Evolutionary conservation across 768 basidiomycete species (phyloP).

Genomic region (Pulveroboletus sp.): DNA sequence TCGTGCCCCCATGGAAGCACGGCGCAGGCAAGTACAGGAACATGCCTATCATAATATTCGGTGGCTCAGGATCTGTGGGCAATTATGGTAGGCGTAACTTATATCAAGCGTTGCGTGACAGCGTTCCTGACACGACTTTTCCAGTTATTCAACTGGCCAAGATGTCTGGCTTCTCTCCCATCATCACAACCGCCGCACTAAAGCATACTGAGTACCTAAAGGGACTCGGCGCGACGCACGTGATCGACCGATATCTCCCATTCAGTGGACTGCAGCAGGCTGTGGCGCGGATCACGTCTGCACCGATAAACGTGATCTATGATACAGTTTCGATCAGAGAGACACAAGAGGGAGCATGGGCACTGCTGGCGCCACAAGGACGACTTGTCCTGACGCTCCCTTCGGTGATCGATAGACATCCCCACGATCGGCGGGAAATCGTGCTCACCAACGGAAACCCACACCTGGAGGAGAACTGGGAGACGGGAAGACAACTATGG

Average conservation of each 20-base stretch:
- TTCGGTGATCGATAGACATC: slow-evolving; percentile 27
- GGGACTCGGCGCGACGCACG: slow-evolving; percentile 31
- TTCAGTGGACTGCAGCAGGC: slow-evolving; percentile 31
- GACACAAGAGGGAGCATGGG: slow-evolving; percentile 36
- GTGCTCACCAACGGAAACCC: slow-evolving; percentile 32
- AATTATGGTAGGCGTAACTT: slow-evolving; percentile 39
- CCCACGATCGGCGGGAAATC: slow-evolving; percentile 25
- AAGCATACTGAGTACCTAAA: slow-evolving; percentile 35
- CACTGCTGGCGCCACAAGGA: slow-evolving; percentile 36
- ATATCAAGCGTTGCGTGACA: slow-evolving; percentile 4
- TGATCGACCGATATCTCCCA: slow-evolving; percentile 29
- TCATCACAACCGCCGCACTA: slow-evolving; percentile 32
- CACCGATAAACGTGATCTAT: slow-evolving; percentile 33
- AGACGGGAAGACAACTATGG: slow-evolving; percentile 31
- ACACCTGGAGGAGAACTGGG: slow-evolving; percentile 31
- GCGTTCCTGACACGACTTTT: slow-evolving; percentile 12
- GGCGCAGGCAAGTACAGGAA: slow-evolving; percentile 40
- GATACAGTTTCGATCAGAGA: slow-evolving; percentile 36
- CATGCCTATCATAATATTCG: slow-evolving; percentile 43
- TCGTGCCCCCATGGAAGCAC: slow-evolving; percentile 36
- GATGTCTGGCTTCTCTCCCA: slow-evolving; percentile 37
- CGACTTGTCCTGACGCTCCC: slow-evolving; percentile 32
- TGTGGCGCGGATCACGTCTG: slow-evolving; percentile 33
- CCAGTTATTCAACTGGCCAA: slow-evolving; percentile 38
- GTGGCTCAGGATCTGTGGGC: slow-evolving; percentile 46